Base-by-base conservation (phyloP, 2,329 filamentous ascomycete genomes). In the Aschersonia sp. region DNA sequence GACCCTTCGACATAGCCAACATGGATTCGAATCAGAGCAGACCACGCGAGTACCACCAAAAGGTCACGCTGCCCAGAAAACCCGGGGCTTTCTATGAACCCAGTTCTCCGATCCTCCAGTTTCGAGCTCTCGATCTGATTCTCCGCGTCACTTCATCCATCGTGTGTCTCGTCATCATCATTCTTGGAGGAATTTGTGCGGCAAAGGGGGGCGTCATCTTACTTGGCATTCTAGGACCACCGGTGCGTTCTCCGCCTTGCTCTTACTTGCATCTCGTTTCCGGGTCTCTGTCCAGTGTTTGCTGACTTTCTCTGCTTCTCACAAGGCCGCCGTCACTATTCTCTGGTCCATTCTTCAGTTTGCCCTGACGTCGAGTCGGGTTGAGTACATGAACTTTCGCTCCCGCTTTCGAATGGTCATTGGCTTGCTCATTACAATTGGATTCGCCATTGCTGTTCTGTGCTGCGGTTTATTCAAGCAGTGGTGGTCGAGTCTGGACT, bases 311-410 rank as follows among this genome's bases (percentile, higher is more conserved):
- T 11, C 10, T 14, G 6, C 29, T 39, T 5, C 29, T 41, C 6
- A 33, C 11, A 29, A 50, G 48, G 48, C 48, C 3, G 48, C 43
- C 2, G 44, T 40, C 8, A 41, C 45, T 1, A 46, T 50, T 12
- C 9, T 50, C 32, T 50, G 48, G 48, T 50, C 48, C 9, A n/a
- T 50, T 12, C n/a, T 47, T 4, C 48, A 50, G 30, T 46, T 47
- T 11, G 37, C 30, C 29, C 35, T 47, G 39, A 47, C 48, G 31
- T 22, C 33, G 5, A 39, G 45, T 6, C 39, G 41, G 12, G 44
- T 46, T 30, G 48, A 50, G 43, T 47, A 47, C 46, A 44, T 50
- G 39, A 50, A 50, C 48, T 47, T 50, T 43, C 48, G 46, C 14
- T 50, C 48, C 22, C 48, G 44, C 33, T 47, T 50, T 22, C 40